These are phyloP conservation scores for Pyrenula aspistea DNA, from an alignment of 495 filamentous ascomycete species.

Conservation along the genomic window DNA sequence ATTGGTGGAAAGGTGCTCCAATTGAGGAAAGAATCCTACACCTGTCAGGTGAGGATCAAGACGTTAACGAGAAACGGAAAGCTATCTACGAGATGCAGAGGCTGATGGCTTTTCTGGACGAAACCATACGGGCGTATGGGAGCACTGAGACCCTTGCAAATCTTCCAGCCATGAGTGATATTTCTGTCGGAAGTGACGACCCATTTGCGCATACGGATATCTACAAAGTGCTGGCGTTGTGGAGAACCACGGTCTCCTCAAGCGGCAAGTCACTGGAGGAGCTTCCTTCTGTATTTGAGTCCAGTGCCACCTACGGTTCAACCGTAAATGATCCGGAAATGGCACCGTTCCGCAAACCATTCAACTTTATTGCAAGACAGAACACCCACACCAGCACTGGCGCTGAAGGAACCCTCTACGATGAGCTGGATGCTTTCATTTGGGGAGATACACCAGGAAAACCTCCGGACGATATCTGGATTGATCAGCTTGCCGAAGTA, in stretches of 20 bases:
- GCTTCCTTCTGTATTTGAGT: conserved; percentile 25
- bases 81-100: conserved; percentile 46
- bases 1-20: conserved; percentile 76
- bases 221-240: conserved; percentile 8
- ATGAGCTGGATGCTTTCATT: conserved; percentile 55
- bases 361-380: background rate
- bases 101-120: conserved; percentile 77
- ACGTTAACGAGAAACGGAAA: background rate
- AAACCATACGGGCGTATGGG: conserved; percentile 69
- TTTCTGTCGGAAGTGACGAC: conserved; percentile 14
- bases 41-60: background rate
- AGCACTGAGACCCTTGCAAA: conserved; percentile 49
- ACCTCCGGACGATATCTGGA: conserved; percentile 40
- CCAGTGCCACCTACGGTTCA: conserved; percentile 25
- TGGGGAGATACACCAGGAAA: conserved; percentile 38
- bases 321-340: conserved; percentile 21
- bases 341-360: conserved; percentile 14
- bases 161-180: conserved; percentile 28
- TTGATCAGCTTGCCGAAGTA: conserved; percentile 53
- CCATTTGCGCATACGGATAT: conserved; percentile 1
- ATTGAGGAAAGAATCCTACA: conserved; percentile 44
- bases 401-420: conserved; percentile 47
- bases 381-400: background rate
- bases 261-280: conserved; percentile 22
- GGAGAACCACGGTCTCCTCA: background rate